A percentile compares a stretch with the other conserved stretches of the same genome.
phyloP scores from a whole-genome alignment of 257 asterid genomes.

The Rhazya stricta region DNA sequence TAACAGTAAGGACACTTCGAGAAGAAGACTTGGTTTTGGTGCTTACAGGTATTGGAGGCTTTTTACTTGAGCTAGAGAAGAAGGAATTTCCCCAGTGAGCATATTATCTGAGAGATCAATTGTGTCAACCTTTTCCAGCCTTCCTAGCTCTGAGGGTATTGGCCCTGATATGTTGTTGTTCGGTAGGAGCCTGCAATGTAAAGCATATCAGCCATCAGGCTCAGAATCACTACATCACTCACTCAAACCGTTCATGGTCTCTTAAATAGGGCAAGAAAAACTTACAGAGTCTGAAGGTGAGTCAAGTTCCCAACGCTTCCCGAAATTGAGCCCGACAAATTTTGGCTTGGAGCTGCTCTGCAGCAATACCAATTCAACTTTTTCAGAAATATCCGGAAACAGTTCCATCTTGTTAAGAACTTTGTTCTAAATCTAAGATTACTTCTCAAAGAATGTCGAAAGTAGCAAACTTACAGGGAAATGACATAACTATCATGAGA shows the following conservation, averaged over 20 bases:
- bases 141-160: conserved; percentile 73
- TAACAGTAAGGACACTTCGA: background rate
- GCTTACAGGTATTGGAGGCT: conserved; percentile 77
- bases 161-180: conserved; percentile 71
- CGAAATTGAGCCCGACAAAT: conserved; percentile 73
- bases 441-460: background rate
- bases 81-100: conserved; percentile 65
- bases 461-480: conserved; percentile 50
- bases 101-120: conserved; percentile 75
- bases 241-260: background rate
- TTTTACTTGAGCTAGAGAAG: conserved; percentile 55
- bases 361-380: conserved; percentile 18
- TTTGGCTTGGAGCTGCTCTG: conserved; percentile 85
- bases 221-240: background rate
- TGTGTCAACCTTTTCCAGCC: conserved; percentile 54
- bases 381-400: conserved; percentile 12
- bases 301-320: conserved; percentile 68
- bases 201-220: background rate
- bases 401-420: background rate
- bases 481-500: conserved; percentile 50
- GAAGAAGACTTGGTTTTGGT: background rate
- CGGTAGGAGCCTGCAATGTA: conserved; percentile 58
- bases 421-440: background rate
- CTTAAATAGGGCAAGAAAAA: conserved; percentile 1
- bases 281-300: conserved; percentile 74